Conservation (phyloP, 441 rosid genomes). For the Pelargonium myrrhifolium region DNA sequence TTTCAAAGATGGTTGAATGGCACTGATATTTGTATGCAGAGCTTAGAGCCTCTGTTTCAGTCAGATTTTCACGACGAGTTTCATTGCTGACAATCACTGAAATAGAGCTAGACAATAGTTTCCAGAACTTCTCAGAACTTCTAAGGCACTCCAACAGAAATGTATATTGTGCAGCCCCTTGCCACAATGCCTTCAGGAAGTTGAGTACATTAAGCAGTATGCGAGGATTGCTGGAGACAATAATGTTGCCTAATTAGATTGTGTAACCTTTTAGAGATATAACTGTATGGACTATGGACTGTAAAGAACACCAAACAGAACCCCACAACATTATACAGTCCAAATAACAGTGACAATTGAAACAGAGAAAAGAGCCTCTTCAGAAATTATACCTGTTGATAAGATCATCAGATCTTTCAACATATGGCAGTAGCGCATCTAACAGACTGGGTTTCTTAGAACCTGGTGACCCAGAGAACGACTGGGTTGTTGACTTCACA, state of each 20-base stretch:
- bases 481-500: conserved; percentile 31
- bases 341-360: conserved; percentile 13
- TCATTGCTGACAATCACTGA: conserved; percentile 32
- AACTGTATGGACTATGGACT: conserved; percentile 12
- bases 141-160: conserved; percentile 50
- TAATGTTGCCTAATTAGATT: conserved; percentile 10
- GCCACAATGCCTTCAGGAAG: conserved; percentile 86
- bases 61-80: conserved; percentile 32
- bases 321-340: conserved; percentile 19
- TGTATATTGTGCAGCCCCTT: conserved; percentile 69
- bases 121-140: conserved; percentile 61
- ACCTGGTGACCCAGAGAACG: conserved; percentile 24
- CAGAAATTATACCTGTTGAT: conserved; percentile 48
- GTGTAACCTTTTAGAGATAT: conserved; percentile 5
- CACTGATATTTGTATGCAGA: conserved; percentile 51
- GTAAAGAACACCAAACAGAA: conserved; percentile 17
- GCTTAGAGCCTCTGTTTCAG: conserved; percentile 37
- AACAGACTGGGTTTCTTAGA: conserved; percentile 42
- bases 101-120: conserved; percentile 43
- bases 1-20: conserved; percentile 66
- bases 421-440: conserved; percentile 39
- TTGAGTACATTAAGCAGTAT: conserved; percentile 49
- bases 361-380: conserved; percentile 12
- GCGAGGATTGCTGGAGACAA: conserved; percentile 55
- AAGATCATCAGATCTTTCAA: conserved; percentile 54